Evolutionary conservation across 805 yeast species (phyloP).

Genomic region (Starmerella potacharoeniae): DNA sequence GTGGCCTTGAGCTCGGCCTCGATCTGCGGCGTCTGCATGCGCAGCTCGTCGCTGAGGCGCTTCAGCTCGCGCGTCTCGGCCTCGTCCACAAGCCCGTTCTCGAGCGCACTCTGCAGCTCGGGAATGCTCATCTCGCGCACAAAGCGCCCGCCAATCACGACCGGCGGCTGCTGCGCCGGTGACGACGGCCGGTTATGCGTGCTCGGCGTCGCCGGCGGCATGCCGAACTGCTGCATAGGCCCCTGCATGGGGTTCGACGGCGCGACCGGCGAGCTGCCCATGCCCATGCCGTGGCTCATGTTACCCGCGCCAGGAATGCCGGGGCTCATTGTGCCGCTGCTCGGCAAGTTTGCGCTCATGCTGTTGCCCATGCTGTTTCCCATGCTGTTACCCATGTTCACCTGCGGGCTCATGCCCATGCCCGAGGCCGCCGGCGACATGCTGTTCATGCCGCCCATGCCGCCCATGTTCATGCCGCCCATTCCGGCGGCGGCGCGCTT

Average conservation of each 20-base stretch:
- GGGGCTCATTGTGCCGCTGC: neutral
- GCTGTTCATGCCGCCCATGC: neutral
- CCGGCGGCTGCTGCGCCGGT: constrained; percentile 3
- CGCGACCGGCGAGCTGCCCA: neutral
- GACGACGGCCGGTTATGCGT: constrained; percentile 5
- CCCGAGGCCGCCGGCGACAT: neutral
- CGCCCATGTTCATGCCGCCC: neutral
- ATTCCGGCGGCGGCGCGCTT: constrained; percentile 5
- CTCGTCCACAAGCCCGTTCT: constrained; percentile 50
- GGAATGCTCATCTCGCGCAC: constrained; percentile 13
- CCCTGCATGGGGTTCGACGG: neutral
- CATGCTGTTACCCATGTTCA: neutral
- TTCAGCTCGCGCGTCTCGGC: constrained; percentile 38
- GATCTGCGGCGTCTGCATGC: constrained; percentile 44
- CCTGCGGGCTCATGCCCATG: neutral
- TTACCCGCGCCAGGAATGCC: neutral
- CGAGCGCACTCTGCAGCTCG: constrained; percentile 19
- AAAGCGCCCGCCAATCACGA: constrained; percentile 3
- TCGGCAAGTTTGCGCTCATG: neutral
- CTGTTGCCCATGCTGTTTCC: neutral
- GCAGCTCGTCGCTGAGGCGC: constrained; percentile 56
- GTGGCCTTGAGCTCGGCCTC: constrained; percentile 43
- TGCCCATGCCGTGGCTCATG: neutral
- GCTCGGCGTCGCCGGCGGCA: constrained; percentile 1
- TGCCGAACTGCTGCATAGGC: neutral